phyloP scores from a whole-genome alignment of 2,329 filamentous ascomycete genomes.

The Claviceps pusilla region DNA sequence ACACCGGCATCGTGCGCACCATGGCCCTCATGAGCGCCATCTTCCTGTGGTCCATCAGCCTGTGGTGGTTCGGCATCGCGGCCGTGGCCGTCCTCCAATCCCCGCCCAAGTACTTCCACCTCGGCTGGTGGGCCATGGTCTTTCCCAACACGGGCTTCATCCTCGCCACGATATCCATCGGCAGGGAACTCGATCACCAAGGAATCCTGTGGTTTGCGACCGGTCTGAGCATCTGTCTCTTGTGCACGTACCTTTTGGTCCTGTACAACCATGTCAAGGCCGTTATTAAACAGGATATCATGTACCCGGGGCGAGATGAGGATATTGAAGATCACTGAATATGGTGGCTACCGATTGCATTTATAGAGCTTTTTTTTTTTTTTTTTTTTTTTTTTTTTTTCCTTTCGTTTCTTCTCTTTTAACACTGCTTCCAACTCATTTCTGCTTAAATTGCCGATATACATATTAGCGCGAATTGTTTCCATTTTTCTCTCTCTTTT shows the following conservation, averaged over 20 bases:
- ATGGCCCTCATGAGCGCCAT: conserved; percentile 35
- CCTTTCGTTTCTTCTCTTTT: not conserved
- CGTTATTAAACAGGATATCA: conserved; percentile 36
- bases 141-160: conserved; percentile 48
- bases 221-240: conserved; percentile 33
- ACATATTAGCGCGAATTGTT: not conserved
- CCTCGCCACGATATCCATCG: conserved; percentile 40
- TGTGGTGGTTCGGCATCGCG: conserved; percentile 40
- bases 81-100: conserved; percentile 19
- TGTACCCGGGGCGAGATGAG: conserved; percentile 40
- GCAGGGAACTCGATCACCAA: conserved; percentile 30
- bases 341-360: not conserved
- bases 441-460: not conserved
- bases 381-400: not conserved
- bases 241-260: conserved; percentile 27
- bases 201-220: conserved; percentile 32
- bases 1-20: conserved; percentile 28
- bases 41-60: conserved; percentile 47
- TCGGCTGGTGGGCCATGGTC: conserved; percentile 51
- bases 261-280: conserved; percentile 29
- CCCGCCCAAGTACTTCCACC: conserved; percentile 36
- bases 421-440: too few relatives aligned
- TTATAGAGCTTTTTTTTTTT: too few relatives aligned
- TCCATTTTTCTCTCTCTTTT: not conserved
- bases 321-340: conserved; percentile 29